Conservation (phyloP, 2,329 filamentous ascomycete species). For the Botrytis paeoniae region DNA sequence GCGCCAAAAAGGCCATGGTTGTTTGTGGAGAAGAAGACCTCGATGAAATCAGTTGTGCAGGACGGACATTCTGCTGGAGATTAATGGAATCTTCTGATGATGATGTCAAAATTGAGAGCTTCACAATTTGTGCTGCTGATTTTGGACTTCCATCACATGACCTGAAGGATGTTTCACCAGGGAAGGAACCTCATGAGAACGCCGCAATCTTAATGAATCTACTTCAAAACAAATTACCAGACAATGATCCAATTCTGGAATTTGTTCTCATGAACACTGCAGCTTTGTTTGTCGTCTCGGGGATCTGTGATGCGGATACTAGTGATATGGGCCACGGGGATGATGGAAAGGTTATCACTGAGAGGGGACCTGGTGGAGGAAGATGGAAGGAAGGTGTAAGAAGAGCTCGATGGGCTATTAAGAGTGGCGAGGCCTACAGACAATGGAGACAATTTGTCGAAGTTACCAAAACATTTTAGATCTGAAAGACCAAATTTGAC, state of each 20-base stretch:
- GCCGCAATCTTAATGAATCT: constrained; percentile 78
- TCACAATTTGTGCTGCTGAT: constrained; percentile 76
- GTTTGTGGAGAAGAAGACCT: constrained; percentile 94
- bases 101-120: constrained; percentile 64
- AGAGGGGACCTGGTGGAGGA: constrained; percentile 79
- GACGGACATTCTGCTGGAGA: constrained; percentile 85
- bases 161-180: constrained; percentile 74
- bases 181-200: constrained; percentile 83
- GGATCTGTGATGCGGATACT: constrained; percentile 78
- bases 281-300: constrained; percentile 79
- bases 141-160: constrained; percentile 79
- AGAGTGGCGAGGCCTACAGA: constrained; percentile 80
- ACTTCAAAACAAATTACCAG: constrained; percentile 66
- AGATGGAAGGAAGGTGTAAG: constrained; percentile 95
- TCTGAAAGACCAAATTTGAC: background rate
- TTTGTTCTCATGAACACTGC: constrained; percentile 96
- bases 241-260: constrained; percentile 80
- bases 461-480: constrained; percentile 48
- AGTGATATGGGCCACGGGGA: constrained; percentile 79
- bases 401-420: constrained; percentile 81
- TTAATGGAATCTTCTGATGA: constrained; percentile 48
- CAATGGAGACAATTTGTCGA: constrained; percentile 83
- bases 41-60: constrained; percentile 92
- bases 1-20: constrained; percentile 79
- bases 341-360: constrained; percentile 74